Base-by-base conservation (phyloP, 106 monocot species). In the Triglochin maritima region DNA sequence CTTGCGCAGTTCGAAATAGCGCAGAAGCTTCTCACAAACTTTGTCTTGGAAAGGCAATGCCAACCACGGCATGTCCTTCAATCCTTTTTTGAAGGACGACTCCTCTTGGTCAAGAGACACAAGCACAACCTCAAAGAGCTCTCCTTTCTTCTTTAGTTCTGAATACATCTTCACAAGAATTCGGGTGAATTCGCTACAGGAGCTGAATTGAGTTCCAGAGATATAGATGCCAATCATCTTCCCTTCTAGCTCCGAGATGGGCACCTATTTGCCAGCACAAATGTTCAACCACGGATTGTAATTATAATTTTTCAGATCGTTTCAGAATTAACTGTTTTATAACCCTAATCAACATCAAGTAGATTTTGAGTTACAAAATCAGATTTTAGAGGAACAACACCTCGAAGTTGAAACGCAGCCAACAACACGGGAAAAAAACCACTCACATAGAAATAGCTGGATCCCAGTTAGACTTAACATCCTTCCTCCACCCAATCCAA, bases 181-280 rank as follows among this genome's bases (percentile, higher is more conserved):
- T 48, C 57, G 46, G 9, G 78, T 78, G 57, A 91, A 91, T 41
- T 85, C 71, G 15, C 17, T 16, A 69, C 79, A 72, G 9, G 69
- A 12, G 7, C 57, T 49, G 50, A 63, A 80, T 7, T 65, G 69
- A 50, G 65, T 69, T 7, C 77, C 11, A 14, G 61, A 55, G 69
- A 91, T 84, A 69, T 74, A 87, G 9, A 91, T 66, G 29, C 73
- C 82, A n/a, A 88, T 79, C 60, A 80, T 62, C 67, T 83, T 85
- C 5, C 92, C 92, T 80, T 88, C 88, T 15, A 93, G 81, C 42
- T 85, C 78, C 2, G 85, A 74, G 7, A 87, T 65, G 4, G 82
- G 87, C 43, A 92, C 84, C 92, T 92, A 71, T 45, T 13, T 59
- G 13, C n/a, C 58, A 59, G 2, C 0, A 13, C 29, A 29, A 29